phyloP scores from a whole-genome alignment of 176 grass and related monocot species.

The Saccharum officinarum region DNA sequence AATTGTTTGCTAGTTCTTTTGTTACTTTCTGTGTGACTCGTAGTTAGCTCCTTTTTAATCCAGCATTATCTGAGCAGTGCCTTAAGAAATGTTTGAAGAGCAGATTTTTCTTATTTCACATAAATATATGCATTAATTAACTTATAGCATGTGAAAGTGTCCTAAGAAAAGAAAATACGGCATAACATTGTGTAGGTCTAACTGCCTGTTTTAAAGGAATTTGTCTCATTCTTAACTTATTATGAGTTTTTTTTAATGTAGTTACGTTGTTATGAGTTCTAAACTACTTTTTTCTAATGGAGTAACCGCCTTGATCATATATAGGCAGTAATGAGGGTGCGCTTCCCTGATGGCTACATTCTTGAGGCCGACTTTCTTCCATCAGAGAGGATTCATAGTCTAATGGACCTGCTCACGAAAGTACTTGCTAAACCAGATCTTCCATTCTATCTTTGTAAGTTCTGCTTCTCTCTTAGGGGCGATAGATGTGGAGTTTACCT shows the following conservation, averaged over 20 bases:
- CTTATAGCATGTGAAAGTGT: background rate
- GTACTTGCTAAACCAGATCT: slow-evolving; percentile 81
- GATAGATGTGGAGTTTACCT: slow-evolving; percentile 10
- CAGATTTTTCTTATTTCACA: background rate
- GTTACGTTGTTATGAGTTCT: background rate
- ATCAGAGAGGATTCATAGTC: slow-evolving; percentile 68
- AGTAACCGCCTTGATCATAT: slow-evolving; percentile 42
- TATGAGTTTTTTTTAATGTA: background rate
- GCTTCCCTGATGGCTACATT: slow-evolving; percentile 88
- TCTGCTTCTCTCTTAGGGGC: slow-evolving; percentile 12
- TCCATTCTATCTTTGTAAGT: slow-evolving; percentile 98
- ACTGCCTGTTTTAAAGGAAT: background rate
- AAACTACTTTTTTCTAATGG: background rate
- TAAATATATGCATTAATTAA: slow-evolving; percentile 7
- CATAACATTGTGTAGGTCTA: background rate
- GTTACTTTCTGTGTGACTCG: background rate
- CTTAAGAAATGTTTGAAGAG: slow-evolving; percentile 12
- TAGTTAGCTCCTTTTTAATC: slow-evolving; percentile 9
- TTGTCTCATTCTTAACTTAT: background rate
- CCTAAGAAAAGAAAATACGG: background rate
- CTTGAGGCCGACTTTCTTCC: slow-evolving; percentile 90
- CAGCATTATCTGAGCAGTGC: background rate
- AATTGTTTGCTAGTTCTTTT: background rate
- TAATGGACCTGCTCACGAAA: slow-evolving; percentile 85
- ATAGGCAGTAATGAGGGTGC: slow-evolving; percentile 76